Evolutionary conservation across 2,329 filamentous ascomycete species (phyloP), one percentile per base, ranked within the genome.

Genomic region (Sporothrix euskadiensis): DNA sequence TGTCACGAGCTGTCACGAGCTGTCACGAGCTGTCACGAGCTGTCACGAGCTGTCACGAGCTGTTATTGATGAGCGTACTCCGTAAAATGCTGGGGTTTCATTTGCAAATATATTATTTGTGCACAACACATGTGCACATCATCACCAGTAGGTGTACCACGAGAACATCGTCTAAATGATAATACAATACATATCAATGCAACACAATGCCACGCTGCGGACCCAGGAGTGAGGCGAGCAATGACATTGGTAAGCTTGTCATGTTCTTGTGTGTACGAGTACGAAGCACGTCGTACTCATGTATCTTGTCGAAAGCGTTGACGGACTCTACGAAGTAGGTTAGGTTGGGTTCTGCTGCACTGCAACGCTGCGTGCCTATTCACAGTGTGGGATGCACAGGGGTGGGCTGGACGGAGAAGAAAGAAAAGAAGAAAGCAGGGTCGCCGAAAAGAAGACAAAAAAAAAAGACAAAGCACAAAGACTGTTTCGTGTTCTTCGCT

Each of bases 351-450:
- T 14, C n/a, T 26, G 59, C 22, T 30, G 52, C 44, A 49, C 47
- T 52, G 66, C 47, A 69, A 69, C 65, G 65, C 65, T 69, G 65
- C 26, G 26, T 54, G 39, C 44, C 63, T 68, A 49, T 69, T 69
- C 47, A 35, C n/a, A 35, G 47, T 26, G 47, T 39, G 30, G 30
- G 26, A 52, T 69, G 44, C 65, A 54, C 47, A 66, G 41, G 61
- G 41, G 61, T 65, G 14, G 16, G n/a, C 26, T 3, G 35, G 35
- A 41, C 3, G n/a, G 59, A 63, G 19, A 44, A 41, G 19, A 44
- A 41, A 22, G 1, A 26, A 56, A 9, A 63, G 19, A 44, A 44
- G 22, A 35, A 2, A 26, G 22, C 22, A 56, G 22, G n/a, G 22
- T 12, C n/a, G 12, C 26, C n/a, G 26, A 30, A 26, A 56, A 10